A percentile compares a stretch with the other conserved stretches of the same genome.
Evolutionary conservation across 257 asterid species (phyloP).

Genomic region (Oldenlandia corymbosa): DNA sequence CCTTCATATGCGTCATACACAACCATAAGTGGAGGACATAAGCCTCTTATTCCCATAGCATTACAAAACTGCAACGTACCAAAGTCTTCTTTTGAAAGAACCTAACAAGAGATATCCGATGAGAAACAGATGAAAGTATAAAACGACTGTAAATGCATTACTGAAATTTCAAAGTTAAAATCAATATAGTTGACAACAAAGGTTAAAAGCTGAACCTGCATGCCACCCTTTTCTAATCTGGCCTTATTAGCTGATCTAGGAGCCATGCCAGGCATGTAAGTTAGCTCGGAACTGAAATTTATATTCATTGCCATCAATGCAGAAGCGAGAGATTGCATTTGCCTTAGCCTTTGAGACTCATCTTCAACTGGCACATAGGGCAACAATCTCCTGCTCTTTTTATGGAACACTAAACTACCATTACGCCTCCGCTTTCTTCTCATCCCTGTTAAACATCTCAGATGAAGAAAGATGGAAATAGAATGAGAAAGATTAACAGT

Average conservation of each 20-base stretch:
- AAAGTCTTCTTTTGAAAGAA: constrained; percentile 62
- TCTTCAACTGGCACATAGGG: constrained; percentile 55
- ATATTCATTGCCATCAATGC: constrained; percentile 60
- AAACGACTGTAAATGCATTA: neutral
- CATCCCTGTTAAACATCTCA: constrained; percentile 33
- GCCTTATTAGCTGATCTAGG: constrained; percentile 67
- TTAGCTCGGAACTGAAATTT: constrained; percentile 71
- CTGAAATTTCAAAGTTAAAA: neutral
- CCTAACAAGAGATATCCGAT: constrained; percentile 26
- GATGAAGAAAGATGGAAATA: constrained; percentile 3
- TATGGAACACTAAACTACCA: constrained; percentile 45
- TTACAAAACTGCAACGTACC: constrained; percentile 53
- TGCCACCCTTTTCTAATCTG: constrained; percentile 66
- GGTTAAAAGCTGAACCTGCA: constrained; percentile 57
- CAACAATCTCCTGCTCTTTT: constrained; percentile 70
- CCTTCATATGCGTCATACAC: constrained; percentile 76
- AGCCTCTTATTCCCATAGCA: constrained; percentile 58
- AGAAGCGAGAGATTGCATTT: constrained; percentile 68
- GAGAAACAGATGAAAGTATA: neutral
- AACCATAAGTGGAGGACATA: constrained; percentile 71
- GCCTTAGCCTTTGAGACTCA: constrained; percentile 41
- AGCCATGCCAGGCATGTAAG: constrained; percentile 65
- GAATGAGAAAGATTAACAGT: constrained; percentile 3
- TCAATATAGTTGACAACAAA: neutral
- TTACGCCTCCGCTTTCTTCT: constrained; percentile 64